Evolutionary conservation across 192 early-diverging fungal genomes (phyloP).

Genomic region (Entomortierella parvispora): DNA sequence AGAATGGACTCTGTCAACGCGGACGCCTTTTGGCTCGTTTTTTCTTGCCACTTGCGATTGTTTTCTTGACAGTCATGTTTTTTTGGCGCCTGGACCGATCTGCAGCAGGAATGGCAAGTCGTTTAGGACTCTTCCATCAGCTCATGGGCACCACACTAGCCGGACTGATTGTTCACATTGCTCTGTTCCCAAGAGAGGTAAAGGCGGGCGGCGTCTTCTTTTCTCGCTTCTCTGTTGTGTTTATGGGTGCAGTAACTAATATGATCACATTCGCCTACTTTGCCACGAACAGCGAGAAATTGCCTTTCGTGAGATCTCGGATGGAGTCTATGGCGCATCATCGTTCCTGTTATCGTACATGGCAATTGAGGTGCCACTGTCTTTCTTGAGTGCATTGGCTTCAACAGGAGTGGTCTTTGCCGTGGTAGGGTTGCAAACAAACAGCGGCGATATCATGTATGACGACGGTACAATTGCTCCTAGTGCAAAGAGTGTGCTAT

Average conservation of each 20-base stretch:
- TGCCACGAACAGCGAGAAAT: slow-evolving; percentile 7
- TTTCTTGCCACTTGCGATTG: background rate
- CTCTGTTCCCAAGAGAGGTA: slow-evolving; percentile 16
- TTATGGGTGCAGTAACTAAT: background rate
- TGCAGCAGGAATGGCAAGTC: background rate
- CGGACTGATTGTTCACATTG: background rate
- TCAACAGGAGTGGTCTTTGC: background rate
- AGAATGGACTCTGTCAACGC: slow-evolving; percentile 2
- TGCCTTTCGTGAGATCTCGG: slow-evolving; percentile 23
- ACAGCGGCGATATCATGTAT: background rate
- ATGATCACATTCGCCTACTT: background rate
- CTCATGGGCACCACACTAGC: slow-evolving; percentile 1
- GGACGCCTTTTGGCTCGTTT: slow-evolving; percentile 8
- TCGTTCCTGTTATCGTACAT: slow-evolving; percentile 10
- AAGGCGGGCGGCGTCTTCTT: too few species aligned
- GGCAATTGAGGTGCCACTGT: slow-evolving; percentile 21
- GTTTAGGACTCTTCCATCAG: slow-evolving; percentile 12
- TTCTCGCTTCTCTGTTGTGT: too few species aligned
- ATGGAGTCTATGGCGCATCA: slow-evolving; percentile 17
- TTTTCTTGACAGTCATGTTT: background rate
- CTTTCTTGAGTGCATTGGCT: background rate
- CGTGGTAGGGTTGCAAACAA: background rate
- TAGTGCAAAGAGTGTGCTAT: too few species aligned
- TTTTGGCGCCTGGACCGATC: background rate
- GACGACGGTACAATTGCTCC: too few species aligned